A percentile compares a stretch with the other conserved stretches of the same genome.
Evolutionary conservation across 257 asterid genomes (phyloP).

Genomic region (Jaltomata sinuosa): DNA sequence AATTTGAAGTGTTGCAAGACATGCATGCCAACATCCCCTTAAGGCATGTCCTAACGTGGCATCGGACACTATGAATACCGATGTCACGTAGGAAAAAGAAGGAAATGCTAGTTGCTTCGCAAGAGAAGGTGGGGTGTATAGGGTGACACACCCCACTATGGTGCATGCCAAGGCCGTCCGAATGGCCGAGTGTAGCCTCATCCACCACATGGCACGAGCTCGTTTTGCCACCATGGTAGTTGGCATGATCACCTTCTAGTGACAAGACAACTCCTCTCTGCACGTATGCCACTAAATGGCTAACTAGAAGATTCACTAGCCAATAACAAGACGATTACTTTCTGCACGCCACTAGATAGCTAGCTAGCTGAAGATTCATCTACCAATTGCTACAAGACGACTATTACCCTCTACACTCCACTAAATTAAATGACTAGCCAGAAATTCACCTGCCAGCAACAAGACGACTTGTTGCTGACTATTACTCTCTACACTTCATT

Average conservation of each 20-base stretch:
- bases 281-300: neutral
- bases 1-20: slow-evolving; percentile 41
- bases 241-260: neutral
- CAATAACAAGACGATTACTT: neutral
- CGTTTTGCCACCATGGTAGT: slow-evolving; percentile 30
- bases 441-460: neutral
- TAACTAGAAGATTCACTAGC: neutral
- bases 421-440: neutral
- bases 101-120: slow-evolving; percentile 21
- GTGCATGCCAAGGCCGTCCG: slow-evolving; percentile 47
- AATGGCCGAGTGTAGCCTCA: slow-evolving; percentile 41
- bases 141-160: slow-evolving; percentile 38
- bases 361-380: neutral
- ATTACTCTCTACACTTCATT: neutral
- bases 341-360: neutral
- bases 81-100: slow-evolving; percentile 50
- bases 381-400: neutral
- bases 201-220: slow-evolving; percentile 41
- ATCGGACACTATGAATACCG: slow-evolving; percentile 33
- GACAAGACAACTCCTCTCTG: neutral
- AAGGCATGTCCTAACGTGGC: slow-evolving; percentile 49
- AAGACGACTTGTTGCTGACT: too few species aligned
- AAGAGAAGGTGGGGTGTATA: slow-evolving; percentile 36
- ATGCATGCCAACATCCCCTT: slow-evolving; percentile 51
- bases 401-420: neutral